Evolutionary conservation across 768 basidiomycete species (phyloP), one percentile per base, ranked within the genome.

Genomic region (Crucibulum laeve): DNA sequence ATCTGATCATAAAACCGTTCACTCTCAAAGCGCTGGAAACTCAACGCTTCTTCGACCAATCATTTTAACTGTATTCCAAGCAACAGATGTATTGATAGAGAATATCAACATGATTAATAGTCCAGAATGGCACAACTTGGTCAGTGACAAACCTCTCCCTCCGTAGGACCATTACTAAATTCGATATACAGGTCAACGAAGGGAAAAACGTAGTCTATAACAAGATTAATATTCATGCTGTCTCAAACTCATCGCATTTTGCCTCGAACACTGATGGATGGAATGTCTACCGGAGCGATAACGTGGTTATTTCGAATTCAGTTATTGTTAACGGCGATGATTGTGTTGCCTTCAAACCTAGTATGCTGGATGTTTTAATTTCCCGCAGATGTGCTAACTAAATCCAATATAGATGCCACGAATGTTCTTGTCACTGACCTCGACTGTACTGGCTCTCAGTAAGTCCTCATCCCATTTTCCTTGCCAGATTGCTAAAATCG

Each of bases 361-460:
- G 75, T 71, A 52, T 39, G 62, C 45, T n/a, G n/a, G n/a, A n/a
- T n/a, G n/a, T 2, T 1, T 25, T 21, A 13, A 36, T 15, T 6
- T 25, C 5, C 1, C 22, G 14, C 18, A 21, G 14, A n/a, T n/a
- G n/a, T n/a, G n/a, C n/a, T n/a, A 10, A 7, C 4, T 35, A 6
- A 17, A 17, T 5, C 25, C 3, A 40, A 25, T 5, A 5, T 5
- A 62, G 60, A 62, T 35, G 54, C 80, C 0, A 83, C 82, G 0
- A 77, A 80, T 51, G 67, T 81, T 43, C 53, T 75, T 7, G 79
- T 82, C 3, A 64, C 71, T 15, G 76, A 81, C 53, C 62, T 83
- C 19, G 62, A 71, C 46, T 85, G 82, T 53, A 79, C 73, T 28
- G 76, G 78, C n/a, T 73, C 75, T 21, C 76, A 79, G 75, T 78